Conservation (phyloP, 2,329 filamentous ascomycete species). For the Trichoderma pleuroti region DNA sequence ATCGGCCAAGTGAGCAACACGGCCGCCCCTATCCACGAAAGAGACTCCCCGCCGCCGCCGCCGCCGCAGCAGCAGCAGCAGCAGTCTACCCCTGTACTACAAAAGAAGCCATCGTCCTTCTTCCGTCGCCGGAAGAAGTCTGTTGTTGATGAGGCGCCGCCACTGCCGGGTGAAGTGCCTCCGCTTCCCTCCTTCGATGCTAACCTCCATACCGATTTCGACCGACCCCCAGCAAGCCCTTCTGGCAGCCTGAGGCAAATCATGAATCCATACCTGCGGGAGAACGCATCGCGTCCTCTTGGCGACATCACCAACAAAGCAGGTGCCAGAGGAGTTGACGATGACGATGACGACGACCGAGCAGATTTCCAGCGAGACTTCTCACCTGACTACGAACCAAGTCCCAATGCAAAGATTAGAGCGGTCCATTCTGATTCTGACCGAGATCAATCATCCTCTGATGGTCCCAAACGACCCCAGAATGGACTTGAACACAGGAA, state of each 20-base stretch:
- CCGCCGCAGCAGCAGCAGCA: slow-evolving; percentile 50
- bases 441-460: slow-evolving; percentile 22
- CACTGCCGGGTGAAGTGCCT: slow-evolving; percentile 47
- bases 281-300: slow-evolving; percentile 25
- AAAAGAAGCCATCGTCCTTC: slow-evolving; percentile 92
- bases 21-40: slow-evolving; percentile 48
- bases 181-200: slow-evolving; percentile 35
- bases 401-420: slow-evolving; percentile 67
- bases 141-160: slow-evolving; percentile 65
- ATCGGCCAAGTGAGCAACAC: slow-evolving; percentile 39
- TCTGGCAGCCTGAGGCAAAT: slow-evolving; percentile 78
- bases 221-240: slow-evolving; percentile 52
- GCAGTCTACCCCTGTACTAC: slow-evolving; percentile 55
- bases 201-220: slow-evolving; percentile 25
- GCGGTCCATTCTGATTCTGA: slow-evolving; percentile 51
- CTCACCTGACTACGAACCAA: slow-evolving; percentile 71
- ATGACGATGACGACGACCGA: slow-evolving; percentile 29
- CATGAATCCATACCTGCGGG: slow-evolving; percentile 76
- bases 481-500: slow-evolving; percentile 33
- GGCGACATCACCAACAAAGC: slow-evolving; percentile 28
- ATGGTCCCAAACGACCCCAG: slow-evolving; percentile 29
- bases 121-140: slow-evolving; percentile 94
- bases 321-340: slow-evolving; percentile 13
- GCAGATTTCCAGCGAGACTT: slow-evolving; percentile 55
- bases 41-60: slow-evolving; percentile 34